Percentiles rank a stretch among this genome's conserved stretches.
Conservation (phyloP, 345 rosid genomes). For the Bretschneidera sinensis region DNA sequence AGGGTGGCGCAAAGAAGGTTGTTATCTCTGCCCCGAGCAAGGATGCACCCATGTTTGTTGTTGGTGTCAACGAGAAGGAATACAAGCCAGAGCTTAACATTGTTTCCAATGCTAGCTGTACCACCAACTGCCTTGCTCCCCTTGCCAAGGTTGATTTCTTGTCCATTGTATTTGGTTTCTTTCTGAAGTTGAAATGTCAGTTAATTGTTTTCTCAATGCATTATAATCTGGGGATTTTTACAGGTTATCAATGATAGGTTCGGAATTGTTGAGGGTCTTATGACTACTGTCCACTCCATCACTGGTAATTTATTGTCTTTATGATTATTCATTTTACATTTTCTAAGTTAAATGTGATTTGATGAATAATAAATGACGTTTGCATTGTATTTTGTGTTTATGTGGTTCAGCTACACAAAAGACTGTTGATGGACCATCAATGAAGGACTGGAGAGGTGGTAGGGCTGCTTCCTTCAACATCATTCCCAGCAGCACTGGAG, state of each 20-base stretch:
- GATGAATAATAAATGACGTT: too few species aligned
- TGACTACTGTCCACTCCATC: conserved; percentile 87
- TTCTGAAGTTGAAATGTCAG: background rate
- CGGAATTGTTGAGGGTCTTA: conserved; percentile 95
- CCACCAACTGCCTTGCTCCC: too few species aligned
- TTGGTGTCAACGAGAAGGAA: conserved; percentile 88
- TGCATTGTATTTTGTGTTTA: background rate
- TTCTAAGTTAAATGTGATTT: background rate
- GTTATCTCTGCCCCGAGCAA: too few species aligned
- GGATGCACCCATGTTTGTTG: conserved; percentile 95
- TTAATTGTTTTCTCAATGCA: background rate
- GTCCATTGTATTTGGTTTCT: background rate
- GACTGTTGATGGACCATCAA: conserved; percentile 96
- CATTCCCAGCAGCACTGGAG: conserved; percentile 93
- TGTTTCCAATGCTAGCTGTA: too few species aligned
- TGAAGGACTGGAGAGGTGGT: conserved; percentile 98
- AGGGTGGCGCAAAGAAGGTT: conserved; percentile 99
- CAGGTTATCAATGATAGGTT: conserved; percentile 83
- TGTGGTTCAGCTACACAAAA: conserved; percentile 64
- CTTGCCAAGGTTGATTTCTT: conserved; percentile 60
- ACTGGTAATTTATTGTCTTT: conserved; percentile 39
- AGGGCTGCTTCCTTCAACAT: conserved; percentile 95
- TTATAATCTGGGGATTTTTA: background rate
- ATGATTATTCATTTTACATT: background rate
- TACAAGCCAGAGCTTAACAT: conserved; percentile 78